Conservation (phyloP, 768 basidiomycete species). For the Xerocomus brunneocitrinus region DNA sequence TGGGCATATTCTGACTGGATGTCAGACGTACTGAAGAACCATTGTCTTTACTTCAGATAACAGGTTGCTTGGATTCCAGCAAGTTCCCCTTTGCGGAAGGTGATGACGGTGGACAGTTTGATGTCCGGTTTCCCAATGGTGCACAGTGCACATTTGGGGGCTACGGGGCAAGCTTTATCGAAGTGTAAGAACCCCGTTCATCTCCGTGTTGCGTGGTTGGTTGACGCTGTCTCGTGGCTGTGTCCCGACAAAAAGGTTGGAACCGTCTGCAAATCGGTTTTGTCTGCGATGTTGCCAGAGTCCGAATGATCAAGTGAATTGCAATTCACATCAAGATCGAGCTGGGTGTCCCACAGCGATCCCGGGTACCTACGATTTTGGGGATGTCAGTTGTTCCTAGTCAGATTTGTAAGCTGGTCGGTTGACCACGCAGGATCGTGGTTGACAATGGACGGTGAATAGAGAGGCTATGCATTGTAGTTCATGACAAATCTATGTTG, state of each 20-base stretch:
- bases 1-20: slow-evolving; percentile 5
- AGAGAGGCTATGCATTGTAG: neutral
- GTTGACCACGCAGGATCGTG: slow-evolving; percentile 15
- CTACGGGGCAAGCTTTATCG: slow-evolving; percentile 47
- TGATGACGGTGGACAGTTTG: slow-evolving; percentile 48
- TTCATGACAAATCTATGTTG: too few relatives aligned
- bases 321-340: slow-evolving; percentile 48
- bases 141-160: slow-evolving; percentile 51
- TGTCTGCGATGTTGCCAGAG: slow-evolving; percentile 45
- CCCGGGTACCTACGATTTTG: slow-evolving; percentile 46
- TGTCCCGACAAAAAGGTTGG: slow-evolving; percentile 33
- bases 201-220: neutral
- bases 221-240: neutral
- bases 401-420: slow-evolving; percentile 8
- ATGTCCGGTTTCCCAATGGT: slow-evolving; percentile 48
- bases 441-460: neutral
- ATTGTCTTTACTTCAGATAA: slow-evolving; percentile 27
- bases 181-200: slow-evolving; percentile 34
- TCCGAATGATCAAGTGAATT: slow-evolving; percentile 41
- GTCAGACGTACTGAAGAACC: neutral
- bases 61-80: slow-evolving; percentile 34
- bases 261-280: slow-evolving; percentile 43
- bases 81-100: slow-evolving; percentile 29
- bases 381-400: slow-evolving; percentile 34
- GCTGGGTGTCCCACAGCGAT: slow-evolving; percentile 40